Conservation (phyloP, 768 basidiomycete species). For the Daedaleopsis sinensis region DNA sequence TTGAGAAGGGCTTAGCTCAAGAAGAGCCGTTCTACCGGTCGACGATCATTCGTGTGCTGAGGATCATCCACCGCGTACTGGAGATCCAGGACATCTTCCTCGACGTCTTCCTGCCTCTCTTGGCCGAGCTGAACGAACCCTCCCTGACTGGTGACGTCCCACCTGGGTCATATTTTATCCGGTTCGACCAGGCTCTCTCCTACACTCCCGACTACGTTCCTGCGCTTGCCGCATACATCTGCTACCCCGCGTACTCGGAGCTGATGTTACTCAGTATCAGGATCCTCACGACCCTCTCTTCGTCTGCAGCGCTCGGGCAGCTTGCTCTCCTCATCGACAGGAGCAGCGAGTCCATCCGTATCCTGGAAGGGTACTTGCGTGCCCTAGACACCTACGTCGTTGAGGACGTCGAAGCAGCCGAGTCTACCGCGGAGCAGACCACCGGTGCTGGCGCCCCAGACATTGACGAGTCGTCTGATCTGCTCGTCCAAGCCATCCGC, state of each 20-base stretch:
- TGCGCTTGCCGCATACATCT: constrained; percentile 80
- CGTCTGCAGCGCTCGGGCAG: constrained; percentile 68
- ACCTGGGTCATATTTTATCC: constrained; percentile 69
- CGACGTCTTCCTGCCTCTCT: constrained; percentile 81
- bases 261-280: constrained; percentile 78
- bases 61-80: constrained; percentile 79
- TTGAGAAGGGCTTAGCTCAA: constrained; percentile 69
- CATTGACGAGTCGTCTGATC: constrained; percentile 45
- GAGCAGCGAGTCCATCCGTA: constrained; percentile 83
- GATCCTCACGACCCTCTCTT: constrained; percentile 69
- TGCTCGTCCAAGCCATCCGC: constrained; percentile 69
- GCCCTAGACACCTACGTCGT: constrained; percentile 63
- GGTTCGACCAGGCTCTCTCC: constrained; percentile 74
- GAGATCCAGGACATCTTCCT: constrained; percentile 90
- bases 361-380: constrained; percentile 76
- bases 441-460: constrained; percentile 79
- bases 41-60: constrained; percentile 78
- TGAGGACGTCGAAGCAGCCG: constrained; percentile 62
- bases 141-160: constrained; percentile 57
- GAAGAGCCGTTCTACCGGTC: constrained; percentile 73
- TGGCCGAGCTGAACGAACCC: constrained; percentile 65
- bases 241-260: constrained; percentile 71
- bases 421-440: constrained; percentile 58
- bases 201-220: constrained; percentile 75
- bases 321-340: constrained; percentile 79